Conservation (phyloP, 2,329 filamentous ascomycete genomes). For the Xenosphaeropsis pyriputrescens region DNA sequence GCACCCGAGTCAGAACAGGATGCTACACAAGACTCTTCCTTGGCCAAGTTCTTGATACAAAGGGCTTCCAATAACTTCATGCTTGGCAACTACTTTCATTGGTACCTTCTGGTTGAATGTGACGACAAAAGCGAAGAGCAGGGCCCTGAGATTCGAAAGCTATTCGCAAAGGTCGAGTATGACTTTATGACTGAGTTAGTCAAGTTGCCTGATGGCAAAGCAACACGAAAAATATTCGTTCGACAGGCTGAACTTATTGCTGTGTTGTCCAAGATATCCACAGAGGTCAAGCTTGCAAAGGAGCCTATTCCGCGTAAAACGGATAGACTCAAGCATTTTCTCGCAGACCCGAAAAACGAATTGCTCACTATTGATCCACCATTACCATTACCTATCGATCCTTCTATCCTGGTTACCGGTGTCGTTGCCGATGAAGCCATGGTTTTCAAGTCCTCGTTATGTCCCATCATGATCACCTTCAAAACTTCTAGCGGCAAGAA, state of each 20-base stretch:
- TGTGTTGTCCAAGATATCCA: constrained; percentile 75
- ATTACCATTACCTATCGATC: constrained; percentile 77
- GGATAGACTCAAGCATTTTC: constrained; percentile 68
- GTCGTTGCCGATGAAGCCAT: constrained; percentile 72
- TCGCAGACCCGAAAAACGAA: constrained; percentile 85
- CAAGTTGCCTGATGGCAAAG: constrained; percentile 52
- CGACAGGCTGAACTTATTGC: constrained; percentile 84
- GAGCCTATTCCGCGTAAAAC: constrained; percentile 65
- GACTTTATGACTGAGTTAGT: constrained; percentile 89
- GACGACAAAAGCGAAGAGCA: constrained; percentile 62
- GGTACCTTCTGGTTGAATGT: constrained; percentile 98
- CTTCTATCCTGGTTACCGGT: constrained; percentile 63
- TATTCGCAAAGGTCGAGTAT: constrained; percentile 88
- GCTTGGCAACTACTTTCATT: constrained; percentile 89
- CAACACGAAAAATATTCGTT: constrained; percentile 60
- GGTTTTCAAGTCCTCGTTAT: constrained; percentile 91
- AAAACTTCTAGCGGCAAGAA: constrained; percentile 62
- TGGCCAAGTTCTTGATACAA: constrained; percentile 79
- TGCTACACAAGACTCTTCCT: constrained; percentile 58
- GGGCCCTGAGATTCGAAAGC: constrained; percentile 58
- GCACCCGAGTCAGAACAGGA: constrained; percentile 46
- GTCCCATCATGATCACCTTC: constrained; percentile 83
- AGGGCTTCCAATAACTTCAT: constrained; percentile 79
- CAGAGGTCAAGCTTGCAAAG: constrained; percentile 66
- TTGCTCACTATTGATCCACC: constrained; percentile 71